Conservation (phyloP, 495 filamentous ascomycete genomes). For the Neurospora sp. region DNA sequence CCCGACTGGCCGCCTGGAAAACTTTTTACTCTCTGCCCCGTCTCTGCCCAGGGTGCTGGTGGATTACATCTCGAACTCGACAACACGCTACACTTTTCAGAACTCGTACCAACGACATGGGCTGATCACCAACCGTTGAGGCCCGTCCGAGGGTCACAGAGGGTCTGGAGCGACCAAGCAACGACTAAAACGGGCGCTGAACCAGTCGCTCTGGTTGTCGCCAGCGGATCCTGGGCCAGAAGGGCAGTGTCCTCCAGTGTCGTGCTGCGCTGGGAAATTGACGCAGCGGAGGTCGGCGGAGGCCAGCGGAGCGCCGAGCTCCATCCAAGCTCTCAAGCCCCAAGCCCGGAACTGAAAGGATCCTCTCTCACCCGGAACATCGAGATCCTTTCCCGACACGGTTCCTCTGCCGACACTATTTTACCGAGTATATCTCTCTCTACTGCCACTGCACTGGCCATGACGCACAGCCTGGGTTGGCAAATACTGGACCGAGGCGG, state of each 20-base stretch:
- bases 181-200: background rate
- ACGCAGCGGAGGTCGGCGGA: background rate
- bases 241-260: background rate
- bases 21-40: background rate
- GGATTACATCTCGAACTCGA: background rate
- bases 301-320: background rate
- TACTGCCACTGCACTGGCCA: background rate
- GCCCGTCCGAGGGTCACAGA: background rate
- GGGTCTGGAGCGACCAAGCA: background rate
- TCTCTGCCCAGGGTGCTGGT: background rate
- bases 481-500: background rate
- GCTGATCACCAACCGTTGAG: background rate
- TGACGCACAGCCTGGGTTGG: background rate
- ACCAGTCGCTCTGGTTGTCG: background rate
- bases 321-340: background rate
- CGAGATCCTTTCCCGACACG: background rate
- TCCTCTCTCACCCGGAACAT: background rate
- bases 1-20: background rate
- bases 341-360: background rate
- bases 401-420: background rate
- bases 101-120: background rate
- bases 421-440: background rate
- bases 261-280: background rate
- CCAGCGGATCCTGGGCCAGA: background rate
- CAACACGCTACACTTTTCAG: background rate